These are phyloP conservation scores for Prunus yedoensis DNA, from an alignment of 331 rosid genomes.

Conservation along the genomic window DNA sequence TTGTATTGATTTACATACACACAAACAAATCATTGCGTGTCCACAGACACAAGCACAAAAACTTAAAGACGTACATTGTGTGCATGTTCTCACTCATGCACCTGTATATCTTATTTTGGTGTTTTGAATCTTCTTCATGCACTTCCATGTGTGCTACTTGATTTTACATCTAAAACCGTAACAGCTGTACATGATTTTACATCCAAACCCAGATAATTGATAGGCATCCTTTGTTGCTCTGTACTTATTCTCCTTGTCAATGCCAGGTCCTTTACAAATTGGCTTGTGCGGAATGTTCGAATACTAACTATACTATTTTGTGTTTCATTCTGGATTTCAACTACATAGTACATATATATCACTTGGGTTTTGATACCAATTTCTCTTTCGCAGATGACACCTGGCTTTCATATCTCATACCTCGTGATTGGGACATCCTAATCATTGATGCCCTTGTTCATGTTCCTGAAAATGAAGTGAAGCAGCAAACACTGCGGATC, in stretches of 20 bases:
- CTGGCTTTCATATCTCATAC: constrained; percentile 68
- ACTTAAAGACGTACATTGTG: not conserved
- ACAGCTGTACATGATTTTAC: constrained; percentile 3
- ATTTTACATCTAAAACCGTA: not conserved
- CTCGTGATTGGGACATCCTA: constrained; percentile 86
- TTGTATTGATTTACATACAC: constrained; percentile 10
- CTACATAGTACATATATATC: not conserved
- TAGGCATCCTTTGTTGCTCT: not conserved
- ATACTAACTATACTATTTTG: not conserved
- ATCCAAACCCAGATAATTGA: not conserved
- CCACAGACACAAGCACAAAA: too few species aligned
- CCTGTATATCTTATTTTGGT: not conserved
- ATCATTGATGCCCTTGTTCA: constrained; percentile 93
- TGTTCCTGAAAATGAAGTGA: constrained; percentile 78
- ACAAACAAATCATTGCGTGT: not conserved
- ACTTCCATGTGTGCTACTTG: not conserved
- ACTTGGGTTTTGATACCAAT: not conserved
- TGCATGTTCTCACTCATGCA: too few species aligned
- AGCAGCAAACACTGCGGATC: constrained; percentile 60
- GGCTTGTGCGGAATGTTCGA: not conserved
- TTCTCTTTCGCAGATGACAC: constrained; percentile 48
- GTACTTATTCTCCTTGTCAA: not conserved
- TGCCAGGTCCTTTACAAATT: not conserved
- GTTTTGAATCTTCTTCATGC: not conserved
- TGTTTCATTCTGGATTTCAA: constrained; percentile 1